These are phyloP conservation scores for Microcyclosporella mali DNA, from an alignment of 2,329 filamentous ascomycete species.

Conservation along the genomic window DNA sequence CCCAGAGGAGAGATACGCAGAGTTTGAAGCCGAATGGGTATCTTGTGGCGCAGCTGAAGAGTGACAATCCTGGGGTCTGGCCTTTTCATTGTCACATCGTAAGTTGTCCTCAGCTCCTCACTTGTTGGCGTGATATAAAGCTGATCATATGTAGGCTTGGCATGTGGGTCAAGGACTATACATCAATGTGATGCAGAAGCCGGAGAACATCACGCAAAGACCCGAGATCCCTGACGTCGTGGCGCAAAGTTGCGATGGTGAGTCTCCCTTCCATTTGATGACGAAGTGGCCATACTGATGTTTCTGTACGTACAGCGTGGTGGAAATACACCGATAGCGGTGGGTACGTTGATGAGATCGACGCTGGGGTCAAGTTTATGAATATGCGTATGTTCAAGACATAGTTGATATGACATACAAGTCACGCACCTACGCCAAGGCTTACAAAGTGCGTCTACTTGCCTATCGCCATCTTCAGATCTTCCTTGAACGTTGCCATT, in stretches of 20 bases:
- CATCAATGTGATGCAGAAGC: slow-evolving; percentile 21
- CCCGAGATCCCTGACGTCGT: slow-evolving; percentile 37
- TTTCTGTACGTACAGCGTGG: background rate
- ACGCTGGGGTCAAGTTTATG: background rate
- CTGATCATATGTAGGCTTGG: slow-evolving; percentile 17
- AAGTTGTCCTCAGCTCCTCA: background rate
- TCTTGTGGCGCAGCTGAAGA: slow-evolving; percentile 31
- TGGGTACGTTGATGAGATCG: background rate
- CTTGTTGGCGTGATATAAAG: background rate
- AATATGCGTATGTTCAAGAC: background rate
- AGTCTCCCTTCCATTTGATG: background rate
- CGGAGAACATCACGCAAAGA: slow-evolving; percentile 13
- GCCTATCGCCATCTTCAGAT: background rate
- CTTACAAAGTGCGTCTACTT: no score
- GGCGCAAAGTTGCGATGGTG: slow-evolving; percentile 45
- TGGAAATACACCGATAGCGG: background rate
- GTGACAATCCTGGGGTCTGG: slow-evolving; percentile 54
- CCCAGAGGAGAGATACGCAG: slow-evolving; percentile 33
- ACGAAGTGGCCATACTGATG: background rate
- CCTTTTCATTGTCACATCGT: slow-evolving; percentile 47
- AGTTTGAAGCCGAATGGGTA: slow-evolving; percentile 26
- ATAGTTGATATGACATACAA: no score
- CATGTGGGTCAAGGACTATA: slow-evolving; percentile 25
- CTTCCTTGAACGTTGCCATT: slow-evolving; percentile 11
- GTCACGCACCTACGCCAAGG: no score